Evolutionary conservation across 106 monocot genomes (phyloP).

Genomic region (Chionographis japonica): DNA sequence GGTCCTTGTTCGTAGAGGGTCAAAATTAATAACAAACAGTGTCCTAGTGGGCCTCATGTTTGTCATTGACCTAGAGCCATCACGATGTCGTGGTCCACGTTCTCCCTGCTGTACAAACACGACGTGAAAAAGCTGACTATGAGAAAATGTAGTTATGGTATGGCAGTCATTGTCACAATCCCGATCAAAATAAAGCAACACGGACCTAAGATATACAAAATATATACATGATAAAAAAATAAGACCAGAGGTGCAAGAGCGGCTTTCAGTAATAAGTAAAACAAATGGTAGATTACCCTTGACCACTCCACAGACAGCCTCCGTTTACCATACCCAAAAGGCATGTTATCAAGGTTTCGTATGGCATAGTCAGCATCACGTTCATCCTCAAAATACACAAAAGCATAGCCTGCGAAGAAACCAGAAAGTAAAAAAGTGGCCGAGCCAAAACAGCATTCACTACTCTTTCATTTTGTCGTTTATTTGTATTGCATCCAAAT

Average conservation of each 20-base stretch:
- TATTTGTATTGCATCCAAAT: conserved; percentile 15
- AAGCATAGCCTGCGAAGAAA: conserved; percentile 70
- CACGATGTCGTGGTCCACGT: conserved; percentile 55
- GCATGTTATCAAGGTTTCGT: conserved; percentile 40
- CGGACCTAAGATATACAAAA: no score
- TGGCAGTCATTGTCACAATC: no score
- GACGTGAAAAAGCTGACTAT: neutral
- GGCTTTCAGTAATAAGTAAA: neutral
- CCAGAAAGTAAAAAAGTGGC: conserved; percentile 3
- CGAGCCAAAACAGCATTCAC: neutral
- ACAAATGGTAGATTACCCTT: conserved; percentile 39
- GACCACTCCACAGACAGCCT: conserved; percentile 82
- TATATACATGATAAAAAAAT: no score
- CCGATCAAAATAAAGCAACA: no score
- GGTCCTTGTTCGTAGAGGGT: conserved; percentile 52
- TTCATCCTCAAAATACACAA: conserved; percentile 84
- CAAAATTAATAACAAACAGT: conserved; percentile 77
- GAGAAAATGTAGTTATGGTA: no score
- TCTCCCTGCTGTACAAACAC: conserved; percentile 39
- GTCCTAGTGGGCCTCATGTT: conserved; percentile 61
- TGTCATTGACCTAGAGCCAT: conserved; percentile 40
- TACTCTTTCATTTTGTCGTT: neutral
- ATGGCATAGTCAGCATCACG: conserved; percentile 87
- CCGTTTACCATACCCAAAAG: conserved; percentile 67
- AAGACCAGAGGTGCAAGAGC: neutral